Base-by-base conservation (phyloP, 805 yeast species). In the Cyberlindnera euphorbiiphila region DNA sequence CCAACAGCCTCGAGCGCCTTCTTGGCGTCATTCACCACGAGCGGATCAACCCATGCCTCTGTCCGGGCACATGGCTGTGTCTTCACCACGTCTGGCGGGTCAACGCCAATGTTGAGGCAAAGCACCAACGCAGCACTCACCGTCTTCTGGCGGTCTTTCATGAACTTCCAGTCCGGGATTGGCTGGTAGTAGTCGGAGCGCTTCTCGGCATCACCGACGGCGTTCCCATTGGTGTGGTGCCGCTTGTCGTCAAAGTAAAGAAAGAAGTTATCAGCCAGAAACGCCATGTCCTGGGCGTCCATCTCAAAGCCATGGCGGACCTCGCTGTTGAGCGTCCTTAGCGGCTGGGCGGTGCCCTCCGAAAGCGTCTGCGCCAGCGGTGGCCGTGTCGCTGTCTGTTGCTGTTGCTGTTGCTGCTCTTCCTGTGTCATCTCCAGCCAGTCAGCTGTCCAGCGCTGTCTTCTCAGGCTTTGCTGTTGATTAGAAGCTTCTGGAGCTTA, bases 21-120 rank as follows among this genome's bases (percentile, higher is more conserved):
- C 57, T 86, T 86, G 0, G 94, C 78, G 56, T 89, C 98, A 23
- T 81, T 74, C 50, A 78, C 81, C 8, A 78, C 69, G 17, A 84
- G 65, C 0, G 98, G 97, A 57, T 93, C 96, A 9, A 89, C 78
- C 87, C 96, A 91, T 1, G 97, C 84, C 65, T 93, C 98, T 27
- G 81, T 63, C 48, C 81, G 78, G 1, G 98, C 96, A 52, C 94
- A 85, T 1, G 96, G 97, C 45, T 85, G 87, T 0, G 97, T 87
- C 57, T 88, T 86, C 56, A 85, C 78, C 19, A 89, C 78, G 61
- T 93, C 98, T 1, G 98, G 98, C 3, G 98, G 98, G 50, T 91
- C 98, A 2, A 93, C 96, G 8, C 98, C 97, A 18, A 91, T 62
- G 56, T 93, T 93, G 25, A 93, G 66, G 60, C 98, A 93, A 33